Evolutionary conservation across 495 filamentous ascomycete species (phyloP).

Genomic region (Wilcoxina mikolae): DNA sequence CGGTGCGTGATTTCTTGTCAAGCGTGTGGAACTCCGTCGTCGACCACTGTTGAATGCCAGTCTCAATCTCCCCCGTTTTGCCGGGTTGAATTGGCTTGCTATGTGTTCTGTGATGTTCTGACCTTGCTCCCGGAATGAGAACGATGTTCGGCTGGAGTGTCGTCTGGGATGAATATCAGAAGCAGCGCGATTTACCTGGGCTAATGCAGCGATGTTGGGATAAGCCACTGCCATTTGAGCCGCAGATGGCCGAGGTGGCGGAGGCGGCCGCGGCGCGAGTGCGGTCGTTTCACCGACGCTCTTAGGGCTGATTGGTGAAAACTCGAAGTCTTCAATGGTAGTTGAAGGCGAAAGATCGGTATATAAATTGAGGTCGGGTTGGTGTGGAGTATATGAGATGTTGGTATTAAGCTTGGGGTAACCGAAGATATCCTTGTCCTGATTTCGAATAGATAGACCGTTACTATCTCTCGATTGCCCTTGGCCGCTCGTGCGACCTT

Average conservation of each 20-base stretch:
- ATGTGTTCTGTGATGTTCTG: conserved; percentile 18
- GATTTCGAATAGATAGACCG: background rate
- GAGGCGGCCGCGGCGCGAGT: background rate
- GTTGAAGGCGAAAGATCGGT: conserved; percentile 12
- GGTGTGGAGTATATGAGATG: conserved; percentile 1
- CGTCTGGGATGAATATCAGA: background rate
- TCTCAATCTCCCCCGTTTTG: conserved; percentile 2
- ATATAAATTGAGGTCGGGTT: conserved; percentile 2
- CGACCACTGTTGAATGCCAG: background rate
- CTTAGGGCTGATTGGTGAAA: background rate
- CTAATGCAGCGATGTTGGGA: conserved; percentile 1
- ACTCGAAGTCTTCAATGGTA: conserved; percentile 5
- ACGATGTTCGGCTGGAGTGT: background rate
- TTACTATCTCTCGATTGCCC: conserved; percentile 12
- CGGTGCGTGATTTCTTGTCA: background rate
- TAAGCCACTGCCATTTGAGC: background rate
- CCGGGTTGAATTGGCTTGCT: conserved; percentile 16
- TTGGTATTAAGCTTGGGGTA: conserved; percentile 5
- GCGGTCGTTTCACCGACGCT: background rate
- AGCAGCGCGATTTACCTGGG: background rate
- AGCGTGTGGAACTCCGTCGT: background rate
- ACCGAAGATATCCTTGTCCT: conserved; percentile 6
- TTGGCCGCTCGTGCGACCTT: conserved; percentile 9
- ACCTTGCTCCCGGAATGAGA: background rate
- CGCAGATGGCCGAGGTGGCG: background rate